Conservation (phyloP, 768 basidiomycete genomes). For the Tulasnella sp. region DNA sequence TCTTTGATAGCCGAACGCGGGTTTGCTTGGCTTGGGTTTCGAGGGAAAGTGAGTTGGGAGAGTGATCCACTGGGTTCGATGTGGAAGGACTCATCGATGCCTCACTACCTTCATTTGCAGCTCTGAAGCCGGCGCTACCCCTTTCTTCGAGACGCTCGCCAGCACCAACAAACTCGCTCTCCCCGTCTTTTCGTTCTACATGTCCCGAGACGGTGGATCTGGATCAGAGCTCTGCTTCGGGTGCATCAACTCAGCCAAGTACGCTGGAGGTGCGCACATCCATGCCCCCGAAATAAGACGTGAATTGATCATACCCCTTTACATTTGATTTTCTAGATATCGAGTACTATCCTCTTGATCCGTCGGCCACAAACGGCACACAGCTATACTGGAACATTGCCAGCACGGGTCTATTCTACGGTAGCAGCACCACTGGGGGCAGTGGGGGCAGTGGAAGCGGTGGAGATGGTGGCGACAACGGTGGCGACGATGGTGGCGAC, state of each 20-base stretch:
- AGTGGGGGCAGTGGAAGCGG: too few species aligned
- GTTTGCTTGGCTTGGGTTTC: conserved; percentile 1
- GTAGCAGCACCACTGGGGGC: too few species aligned
- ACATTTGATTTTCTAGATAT: conserved; percentile 16
- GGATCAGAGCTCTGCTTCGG: conserved; percentile 30
- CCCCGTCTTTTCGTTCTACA: conserved; percentile 24
- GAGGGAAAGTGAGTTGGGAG: background rate
- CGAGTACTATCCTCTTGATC: conserved; percentile 25
- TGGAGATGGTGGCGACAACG: too few species aligned
- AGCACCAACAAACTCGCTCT: conserved; percentile 18
- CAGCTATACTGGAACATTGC: background rate
- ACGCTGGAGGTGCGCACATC: conserved; percentile 20
- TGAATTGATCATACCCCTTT: background rate
- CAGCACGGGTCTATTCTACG: background rate
- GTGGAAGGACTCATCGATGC: background rate
- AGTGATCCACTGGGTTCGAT: background rate
- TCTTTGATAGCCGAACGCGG: conserved; percentile 26
- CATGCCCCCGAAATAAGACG: background rate
- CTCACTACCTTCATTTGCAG: background rate
- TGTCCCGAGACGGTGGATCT: conserved; percentile 19
- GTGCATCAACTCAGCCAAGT: conserved; percentile 27
- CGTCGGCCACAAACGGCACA: background rate
- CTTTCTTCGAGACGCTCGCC: conserved; percentile 22
- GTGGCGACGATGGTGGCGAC: too few species aligned
- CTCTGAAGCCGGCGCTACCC: conserved; percentile 15